phyloP scores from a whole-genome alignment of 108 stramenopile genomes.

The Cyclotella cryptica region DNA sequence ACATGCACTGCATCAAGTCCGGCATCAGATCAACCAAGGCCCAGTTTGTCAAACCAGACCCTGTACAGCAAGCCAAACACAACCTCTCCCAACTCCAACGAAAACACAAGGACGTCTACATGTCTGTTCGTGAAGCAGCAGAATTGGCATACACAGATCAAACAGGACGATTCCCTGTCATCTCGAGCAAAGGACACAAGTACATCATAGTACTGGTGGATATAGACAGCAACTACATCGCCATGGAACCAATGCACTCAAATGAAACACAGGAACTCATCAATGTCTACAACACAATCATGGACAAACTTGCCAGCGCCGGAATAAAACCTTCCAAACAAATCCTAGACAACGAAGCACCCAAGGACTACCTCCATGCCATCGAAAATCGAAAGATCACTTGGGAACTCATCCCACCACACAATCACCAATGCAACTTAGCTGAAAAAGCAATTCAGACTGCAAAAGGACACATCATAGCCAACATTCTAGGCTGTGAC shows the following conservation, averaged over 20 bases:
- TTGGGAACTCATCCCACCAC: neutral
- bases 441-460: neutral
- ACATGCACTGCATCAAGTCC: neutral
- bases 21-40: slow-evolving; percentile 4
- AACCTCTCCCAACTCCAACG: neutral
- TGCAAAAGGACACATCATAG: neutral
- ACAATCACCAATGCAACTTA: neutral
- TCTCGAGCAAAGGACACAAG: neutral
- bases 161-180: slow-evolving; percentile 9
- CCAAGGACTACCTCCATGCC: neutral
- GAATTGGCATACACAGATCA: slow-evolving; percentile 29
- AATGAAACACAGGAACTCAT: too few species aligned
- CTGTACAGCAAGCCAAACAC: too few species aligned
- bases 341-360: neutral
- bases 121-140: neutral
- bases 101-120: neutral
- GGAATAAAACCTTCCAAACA: neutral
- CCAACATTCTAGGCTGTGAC: neutral
- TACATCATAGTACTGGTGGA: too few species aligned
- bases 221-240: too few species aligned
- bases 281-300: too few species aligned
- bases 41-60: neutral
- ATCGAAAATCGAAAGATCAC: neutral
- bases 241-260: too few species aligned
- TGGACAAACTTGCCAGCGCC: too few species aligned